Conservation (phyloP, 176 grass and related monocot genomes). For the Triticum dicoccoides region DNA sequence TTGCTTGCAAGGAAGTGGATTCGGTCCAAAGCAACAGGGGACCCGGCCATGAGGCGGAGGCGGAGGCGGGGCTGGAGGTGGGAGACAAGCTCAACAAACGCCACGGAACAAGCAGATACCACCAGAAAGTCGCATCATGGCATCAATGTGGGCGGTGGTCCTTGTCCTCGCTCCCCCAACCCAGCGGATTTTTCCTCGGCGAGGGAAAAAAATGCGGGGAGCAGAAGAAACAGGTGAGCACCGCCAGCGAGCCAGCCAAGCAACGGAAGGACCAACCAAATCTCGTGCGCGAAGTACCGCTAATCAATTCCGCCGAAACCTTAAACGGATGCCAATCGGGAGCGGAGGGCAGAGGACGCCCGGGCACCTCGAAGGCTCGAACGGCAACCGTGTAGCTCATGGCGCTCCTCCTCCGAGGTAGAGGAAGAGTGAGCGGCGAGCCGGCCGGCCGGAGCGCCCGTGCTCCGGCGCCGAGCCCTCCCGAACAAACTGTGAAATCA, state of each 20-base stretch:
- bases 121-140: slow-evolving; percentile 27
- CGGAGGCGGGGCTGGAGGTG: background rate
- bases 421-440: background rate
- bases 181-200: background rate
- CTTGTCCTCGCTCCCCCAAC: slow-evolving; percentile 4
- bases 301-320: slow-evolving; percentile 20
- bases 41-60: background rate
- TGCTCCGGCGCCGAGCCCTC: too few relatives aligned
- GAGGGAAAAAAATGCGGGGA: background rate
- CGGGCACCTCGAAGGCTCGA: background rate
- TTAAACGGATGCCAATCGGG: slow-evolving; percentile 31
- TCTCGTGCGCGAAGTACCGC: background rate
- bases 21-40: slow-evolving; percentile 17
- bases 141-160: slow-evolving; percentile 43
- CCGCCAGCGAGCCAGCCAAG: background rate
- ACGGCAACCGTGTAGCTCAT: background rate
- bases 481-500: background rate
- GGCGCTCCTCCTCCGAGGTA: background rate
- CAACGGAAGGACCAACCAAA: slow-evolving; percentile 12
- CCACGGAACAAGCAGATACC: slow-evolving; percentile 18
- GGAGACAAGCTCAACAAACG: slow-evolving; percentile 32
- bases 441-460: too few relatives aligned
- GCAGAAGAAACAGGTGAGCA: background rate
- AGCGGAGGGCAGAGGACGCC: background rate
- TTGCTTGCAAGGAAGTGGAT: slow-evolving; percentile 47